Base-by-base conservation (phyloP, 441 rosid genomes). In the Erodium chrysanthum region DNA sequence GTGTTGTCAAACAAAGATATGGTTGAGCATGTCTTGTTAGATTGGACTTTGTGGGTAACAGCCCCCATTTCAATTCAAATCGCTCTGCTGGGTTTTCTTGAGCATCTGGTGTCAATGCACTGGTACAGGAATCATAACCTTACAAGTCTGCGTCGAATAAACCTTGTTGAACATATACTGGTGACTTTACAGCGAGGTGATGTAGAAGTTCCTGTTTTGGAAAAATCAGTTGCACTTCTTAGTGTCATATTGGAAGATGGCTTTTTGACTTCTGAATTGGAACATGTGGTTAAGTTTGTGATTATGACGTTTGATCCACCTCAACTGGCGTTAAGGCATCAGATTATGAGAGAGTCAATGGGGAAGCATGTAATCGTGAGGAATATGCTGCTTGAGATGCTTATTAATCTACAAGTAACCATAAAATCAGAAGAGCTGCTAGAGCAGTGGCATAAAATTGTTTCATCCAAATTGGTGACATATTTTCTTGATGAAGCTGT, bases 71-170 rank as follows among this genome's bases (percentile, higher is more conserved):
- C 96, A 63, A 84, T 92, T 80, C 99, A 96, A 83, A 96, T 92
- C 80, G 81, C 96, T 27, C 83, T 93, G 71, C 85, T 96, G 64
- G 91, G 95, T 50, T 96, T 96, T 84, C 96, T 96, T 73, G 99
- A 96, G 85, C 89, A 96, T 82, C 84, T 96, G 70, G 98, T 96
- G 62, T 96, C 99, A 22, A 96, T 93, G 98, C 97, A 92, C 74
- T 93, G 99, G 98, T 96, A 96, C 77, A 86, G 99, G 83, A 92
- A 84, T 81, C 99, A 96, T 80, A 96, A 96, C 82, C 97, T 96
- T 66, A 89, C 97, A 0, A 83, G 91, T 80, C 85, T 96, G 70
- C 97, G 98, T 10, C 91, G 86, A 77, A 92, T 96, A 73, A 92
- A 96, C 77, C 91, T 96, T 79, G 99, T 96, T 67, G 96, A 96